Conservation (phyloP, 139 green algal species). For the Picochlorum sp. region DNA sequence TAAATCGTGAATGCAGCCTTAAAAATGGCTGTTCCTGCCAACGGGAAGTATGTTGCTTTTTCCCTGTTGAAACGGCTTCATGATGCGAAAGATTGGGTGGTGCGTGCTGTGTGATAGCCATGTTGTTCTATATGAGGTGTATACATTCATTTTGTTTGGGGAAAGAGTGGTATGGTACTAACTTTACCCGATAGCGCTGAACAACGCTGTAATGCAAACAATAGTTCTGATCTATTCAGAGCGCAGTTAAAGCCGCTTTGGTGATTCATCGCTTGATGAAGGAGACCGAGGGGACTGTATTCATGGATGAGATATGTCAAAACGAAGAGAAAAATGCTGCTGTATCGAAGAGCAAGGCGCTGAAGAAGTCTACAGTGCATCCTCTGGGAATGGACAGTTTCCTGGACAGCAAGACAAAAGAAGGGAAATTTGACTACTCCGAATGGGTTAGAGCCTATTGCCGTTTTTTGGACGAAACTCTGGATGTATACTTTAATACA, state of each 20-base stretch:
- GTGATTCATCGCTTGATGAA: constrained; percentile 54
- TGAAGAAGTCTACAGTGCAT: background rate
- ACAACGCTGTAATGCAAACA: no score
- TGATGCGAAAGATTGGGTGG: constrained; percentile 29
- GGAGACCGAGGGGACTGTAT: constrained; percentile 53
- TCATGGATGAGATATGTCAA: constrained; percentile 47
- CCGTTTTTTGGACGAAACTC: constrained; percentile 77
- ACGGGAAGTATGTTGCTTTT: constrained; percentile 24
- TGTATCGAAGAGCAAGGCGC: background rate
- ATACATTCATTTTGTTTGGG: no score
- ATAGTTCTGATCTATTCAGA: background rate
- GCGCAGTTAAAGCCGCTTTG: constrained; percentile 72
- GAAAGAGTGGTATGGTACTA: constrained; percentile 15
- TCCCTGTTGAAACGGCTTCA: constrained; percentile 31
- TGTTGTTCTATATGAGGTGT: no score
- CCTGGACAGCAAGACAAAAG: constrained; percentile 30
- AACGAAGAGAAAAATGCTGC: background rate
- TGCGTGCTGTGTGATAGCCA: no score
- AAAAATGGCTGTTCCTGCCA: background rate
- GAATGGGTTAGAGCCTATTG: constrained; percentile 84
- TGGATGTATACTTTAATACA: constrained; percentile 44
- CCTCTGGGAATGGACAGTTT: constrained; percentile 56
- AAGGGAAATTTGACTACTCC: constrained; percentile 59
- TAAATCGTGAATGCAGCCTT: background rate
- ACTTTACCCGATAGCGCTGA: background rate